Evolutionary conservation across 1,284 basidiomycete species (phyloP).

Genomic region (Chondrostereum purpureum): DNA sequence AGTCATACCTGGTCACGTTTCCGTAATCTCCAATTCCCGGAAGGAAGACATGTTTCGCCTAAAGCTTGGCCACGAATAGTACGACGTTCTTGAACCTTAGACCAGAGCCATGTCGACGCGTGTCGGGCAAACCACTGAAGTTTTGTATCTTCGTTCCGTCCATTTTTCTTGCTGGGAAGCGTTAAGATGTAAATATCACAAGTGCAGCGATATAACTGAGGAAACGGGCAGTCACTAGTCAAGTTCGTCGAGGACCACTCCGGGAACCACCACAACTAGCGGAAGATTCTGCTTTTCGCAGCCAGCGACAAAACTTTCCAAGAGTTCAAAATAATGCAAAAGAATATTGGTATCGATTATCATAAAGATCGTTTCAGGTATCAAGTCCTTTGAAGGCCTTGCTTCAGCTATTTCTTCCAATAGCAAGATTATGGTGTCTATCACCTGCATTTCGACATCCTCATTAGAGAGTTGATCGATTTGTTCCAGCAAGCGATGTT

Average conservation of each 20-base stretch:
- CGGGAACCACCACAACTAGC: constrained; percentile 59
- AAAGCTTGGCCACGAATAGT: constrained; percentile 60
- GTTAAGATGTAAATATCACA: constrained; percentile 5
- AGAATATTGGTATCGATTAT: constrained; percentile 73
- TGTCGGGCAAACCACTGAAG: constrained; percentile 63
- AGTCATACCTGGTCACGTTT: constrained; percentile 39
- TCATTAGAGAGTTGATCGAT: constrained; percentile 49
- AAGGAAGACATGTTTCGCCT: constrained; percentile 54
- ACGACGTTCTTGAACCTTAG: constrained; percentile 52
- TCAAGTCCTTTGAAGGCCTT: constrained; percentile 31
- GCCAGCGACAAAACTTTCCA: constrained; percentile 59
- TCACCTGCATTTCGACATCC: constrained; percentile 67
- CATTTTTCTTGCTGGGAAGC: constrained; percentile 52
- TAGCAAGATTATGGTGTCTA: constrained; percentile 1
- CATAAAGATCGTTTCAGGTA: constrained; percentile 38
- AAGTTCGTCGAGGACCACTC: constrained; percentile 65
- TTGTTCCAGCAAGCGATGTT: constrained; percentile 40
- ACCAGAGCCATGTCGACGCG: constrained; percentile 65
- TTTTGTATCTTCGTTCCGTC: constrained; percentile 25
- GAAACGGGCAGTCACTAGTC: constrained; percentile 45
- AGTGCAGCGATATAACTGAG: constrained; percentile 4
- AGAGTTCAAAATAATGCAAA: constrained; percentile 52
- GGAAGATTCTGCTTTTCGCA: constrained; percentile 42
- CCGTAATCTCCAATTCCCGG: constrained; percentile 50
- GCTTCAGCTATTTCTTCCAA: constrained; percentile 3